phyloP scores from a whole-genome alignment of 805 yeast genomes.

The Cyberlindnera lachancei region DNA sequence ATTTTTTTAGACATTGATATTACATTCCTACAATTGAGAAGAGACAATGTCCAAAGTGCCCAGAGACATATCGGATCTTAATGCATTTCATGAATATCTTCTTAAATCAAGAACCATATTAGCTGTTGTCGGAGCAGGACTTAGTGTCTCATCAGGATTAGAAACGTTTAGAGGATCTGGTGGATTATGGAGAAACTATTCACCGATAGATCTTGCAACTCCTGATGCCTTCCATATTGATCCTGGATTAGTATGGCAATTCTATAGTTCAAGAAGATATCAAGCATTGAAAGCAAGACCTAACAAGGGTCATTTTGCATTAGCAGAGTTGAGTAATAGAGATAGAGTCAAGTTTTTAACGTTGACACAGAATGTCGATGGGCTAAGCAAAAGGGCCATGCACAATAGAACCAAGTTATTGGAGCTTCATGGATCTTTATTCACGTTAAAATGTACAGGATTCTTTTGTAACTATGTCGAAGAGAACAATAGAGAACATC shows the following conservation, averaged over 20 bases:
- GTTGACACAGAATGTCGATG: constrained; percentile 81
- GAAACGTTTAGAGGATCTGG: constrained; percentile 66
- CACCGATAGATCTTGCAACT: constrained; percentile 79
- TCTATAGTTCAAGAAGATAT: constrained; percentile 62
- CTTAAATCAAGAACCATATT: constrained; percentile 40
- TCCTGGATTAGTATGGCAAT: constrained; percentile 89
- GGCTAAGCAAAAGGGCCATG: constrained; percentile 57
- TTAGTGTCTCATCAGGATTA: constrained; percentile 71
- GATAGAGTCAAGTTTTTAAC: constrained; percentile 42
- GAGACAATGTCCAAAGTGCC: not conserved
- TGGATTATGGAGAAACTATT: constrained; percentile 72
- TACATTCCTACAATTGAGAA: no score
- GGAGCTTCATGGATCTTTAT: constrained; percentile 76
- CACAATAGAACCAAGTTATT: constrained; percentile 46
- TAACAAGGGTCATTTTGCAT: constrained; percentile 63
- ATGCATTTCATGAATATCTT: constrained; percentile 43
- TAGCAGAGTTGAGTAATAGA: constrained; percentile 52
- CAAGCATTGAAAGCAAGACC: constrained; percentile 63
- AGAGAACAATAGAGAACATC: constrained; percentile 43
- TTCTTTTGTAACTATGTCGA: constrained; percentile 63
- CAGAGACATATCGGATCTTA: constrained; percentile 5
- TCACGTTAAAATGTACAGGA: constrained; percentile 66
- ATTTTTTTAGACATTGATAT: no score
- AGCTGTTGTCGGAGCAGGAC: constrained; percentile 77
- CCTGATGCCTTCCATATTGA: constrained; percentile 83